A percentile compares a stretch with the other conserved stretches of the same genome.
These are phyloP conservation scores for Karstenula rhodostoma DNA, from an alignment of 2,329 filamentous ascomycete species.

Conservation along the genomic window DNA sequence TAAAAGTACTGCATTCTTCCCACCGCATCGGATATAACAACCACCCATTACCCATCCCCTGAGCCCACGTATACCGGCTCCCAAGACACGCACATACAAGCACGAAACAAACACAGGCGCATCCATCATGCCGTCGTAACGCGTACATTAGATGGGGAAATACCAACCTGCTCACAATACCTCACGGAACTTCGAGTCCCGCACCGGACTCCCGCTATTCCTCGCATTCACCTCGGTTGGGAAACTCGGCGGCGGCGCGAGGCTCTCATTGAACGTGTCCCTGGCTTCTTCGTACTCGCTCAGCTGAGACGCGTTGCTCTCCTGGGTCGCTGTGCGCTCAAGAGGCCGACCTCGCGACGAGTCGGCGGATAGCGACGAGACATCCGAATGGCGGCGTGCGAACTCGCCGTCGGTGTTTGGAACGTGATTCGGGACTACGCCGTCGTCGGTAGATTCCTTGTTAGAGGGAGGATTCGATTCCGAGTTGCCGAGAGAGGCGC, in stretches of 20 bases:
- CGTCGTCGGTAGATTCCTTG: conserved; percentile 5
- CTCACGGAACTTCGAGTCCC: conserved; percentile 47
- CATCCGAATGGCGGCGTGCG: conserved; percentile 35
- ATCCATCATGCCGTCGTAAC: conserved; percentile 7
- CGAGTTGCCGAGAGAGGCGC: conserved; percentile 47
- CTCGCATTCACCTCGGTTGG: conserved; percentile 28
- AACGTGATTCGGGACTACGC: conserved; percentile 20
- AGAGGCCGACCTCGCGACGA: conserved; percentile 31
- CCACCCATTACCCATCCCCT: conserved; percentile 5
- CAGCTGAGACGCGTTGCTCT: conserved; percentile 1
- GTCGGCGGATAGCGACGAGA: conserved; percentile 46
- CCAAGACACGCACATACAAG: neutral
- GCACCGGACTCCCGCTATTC: conserved; percentile 39
- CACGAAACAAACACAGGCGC: conserved; percentile 1
- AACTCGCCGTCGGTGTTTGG: conserved; percentile 14
- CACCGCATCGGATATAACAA: neutral
- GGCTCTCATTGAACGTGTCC: conserved; percentile 59
- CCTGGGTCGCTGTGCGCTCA: conserved; percentile 4
- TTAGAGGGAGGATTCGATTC: conserved; percentile 19
- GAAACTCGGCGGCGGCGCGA: conserved; percentile 52
- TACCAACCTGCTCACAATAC: conserved; percentile 14
- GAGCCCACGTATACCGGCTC: conserved; percentile 18
- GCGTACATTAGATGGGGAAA: neutral
- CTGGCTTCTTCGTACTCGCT: conserved; percentile 63
- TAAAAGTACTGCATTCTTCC: neutral